Conservation (phyloP, 768 basidiomycete species). For the Kwoniella sp. region DNA sequence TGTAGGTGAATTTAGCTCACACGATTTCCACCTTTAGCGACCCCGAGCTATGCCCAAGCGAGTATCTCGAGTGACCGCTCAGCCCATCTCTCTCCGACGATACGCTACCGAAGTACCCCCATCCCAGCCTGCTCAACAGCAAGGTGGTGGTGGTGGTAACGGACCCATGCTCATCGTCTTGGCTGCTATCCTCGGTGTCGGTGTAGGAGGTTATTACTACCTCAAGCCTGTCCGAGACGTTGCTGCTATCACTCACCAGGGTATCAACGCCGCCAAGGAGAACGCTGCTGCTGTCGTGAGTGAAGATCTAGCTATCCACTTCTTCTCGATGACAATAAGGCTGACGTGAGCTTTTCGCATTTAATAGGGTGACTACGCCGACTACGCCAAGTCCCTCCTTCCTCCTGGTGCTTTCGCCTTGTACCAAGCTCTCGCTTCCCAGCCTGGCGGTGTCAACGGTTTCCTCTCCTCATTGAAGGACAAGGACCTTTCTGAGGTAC, state of each 20-base stretch:
- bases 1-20: neutral
- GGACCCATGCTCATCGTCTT: conserved; percentile 46
- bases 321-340: neutral
- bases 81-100: conserved; percentile 12
- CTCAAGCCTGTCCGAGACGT: conserved; percentile 50
- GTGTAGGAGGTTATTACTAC: conserved; percentile 43
- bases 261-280: conserved; percentile 39
- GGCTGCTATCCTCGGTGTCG: conserved; percentile 46
- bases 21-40: conserved; percentile 2
- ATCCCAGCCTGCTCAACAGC: conserved; percentile 6
- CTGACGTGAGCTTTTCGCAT: neutral
- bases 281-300: conserved; percentile 30
- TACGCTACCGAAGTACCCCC: conserved; percentile 25
- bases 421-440: conserved; percentile 37
- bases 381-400: conserved; percentile 34
- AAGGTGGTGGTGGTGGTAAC: conserved; percentile 22
- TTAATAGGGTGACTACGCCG: conserved; percentile 7
- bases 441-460: conserved; percentile 46
- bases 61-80: conserved; percentile 4
- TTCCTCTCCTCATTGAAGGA: conserved; percentile 50
- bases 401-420: conserved; percentile 44
- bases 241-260: conserved; percentile 36
- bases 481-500: conserved; percentile 45
- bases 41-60: conserved; percentile 17
- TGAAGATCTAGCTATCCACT: too few relatives aligned